Base-by-base conservation (phyloP, 768 basidiomycete species). In the Pisolithus orientalis region DNA sequence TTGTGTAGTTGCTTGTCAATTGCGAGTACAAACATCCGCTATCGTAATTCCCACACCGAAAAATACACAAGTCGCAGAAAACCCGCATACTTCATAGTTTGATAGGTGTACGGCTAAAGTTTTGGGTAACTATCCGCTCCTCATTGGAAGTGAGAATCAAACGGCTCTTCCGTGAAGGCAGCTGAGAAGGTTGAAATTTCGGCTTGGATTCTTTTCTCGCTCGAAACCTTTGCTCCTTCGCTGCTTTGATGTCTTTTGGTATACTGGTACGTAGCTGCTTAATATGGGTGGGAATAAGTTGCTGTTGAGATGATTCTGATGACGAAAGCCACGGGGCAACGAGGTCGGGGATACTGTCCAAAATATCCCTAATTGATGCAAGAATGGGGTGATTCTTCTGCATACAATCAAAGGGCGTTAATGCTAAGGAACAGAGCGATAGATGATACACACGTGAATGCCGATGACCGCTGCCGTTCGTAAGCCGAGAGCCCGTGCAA, bases 191-290 rank as follows among this genome's bases (percentile, higher is more conserved):
- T 32, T 29, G 25, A 29, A 28, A 27, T 31, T 53, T 63, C 34
- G 56, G 60, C 59, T 75, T 86, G 1, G 80, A 79, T 34, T 70
- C 73, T 11, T 68, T 66, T 54, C 74, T 80, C 17, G 75, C 81
- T 59, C 72, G 70, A 37, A 66, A 63, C 52, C 89, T 76, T 48
- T 70, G 62, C 51, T 80, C 76, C 62, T 85, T 90, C 31, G 83
- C 82, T 31, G 70, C 75, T 61, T 78, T 87, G 79, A 90, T 87
- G 60, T 93, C 87, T 59, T 80, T 83, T 1, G 91, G 91, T 4
- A 83, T 80, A 28, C 83, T 81, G 2, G 92, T 94, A 16, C 78
- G 77, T 21, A 92, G 64, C 57, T 91, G 89, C 62, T 93, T 94
- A 57, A 92, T 75, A 61, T 90, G 85, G 0, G 90, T 90, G 2